These are phyloP conservation scores for Aquilaria sinensis DNA, from an alignment of 345 rosid genomes.

Conservation along the genomic window DNA sequence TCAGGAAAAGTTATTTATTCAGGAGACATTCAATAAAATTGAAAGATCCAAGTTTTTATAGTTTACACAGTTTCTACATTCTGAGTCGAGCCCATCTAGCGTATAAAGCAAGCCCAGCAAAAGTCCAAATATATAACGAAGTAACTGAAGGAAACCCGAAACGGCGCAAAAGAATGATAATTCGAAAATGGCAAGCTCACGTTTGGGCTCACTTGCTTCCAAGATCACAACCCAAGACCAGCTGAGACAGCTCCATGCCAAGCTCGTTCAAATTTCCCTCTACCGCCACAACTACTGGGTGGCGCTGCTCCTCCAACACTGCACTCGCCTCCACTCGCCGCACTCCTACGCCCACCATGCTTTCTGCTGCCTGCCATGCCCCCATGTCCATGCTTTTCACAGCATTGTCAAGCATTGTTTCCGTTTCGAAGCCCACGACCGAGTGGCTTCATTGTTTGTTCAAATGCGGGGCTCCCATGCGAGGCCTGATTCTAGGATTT, in stretches of 20 bases:
- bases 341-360: conserved; percentile 17
- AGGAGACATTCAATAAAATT: no score
- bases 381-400: conserved; percentile 15
- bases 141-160: no score
- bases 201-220: conserved; percentile 16
- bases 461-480: conserved; percentile 12
- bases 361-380: conserved; percentile 15
- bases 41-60: no score
- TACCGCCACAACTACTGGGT: conserved; percentile 25
- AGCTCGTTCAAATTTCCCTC: conserved; percentile 27
- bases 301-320: conserved; percentile 20
- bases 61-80: no score
- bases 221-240: conserved; percentile 13
- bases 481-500: conserved; percentile 22
- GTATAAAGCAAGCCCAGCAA: no score
- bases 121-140: no score
- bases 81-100: no score
- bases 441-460: conserved; percentile 19
- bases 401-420: conserved; percentile 24
- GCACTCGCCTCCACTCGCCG: conserved; percentile 31
- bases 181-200: conserved; percentile 9
- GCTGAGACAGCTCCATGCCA: conserved; percentile 30
- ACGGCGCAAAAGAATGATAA: neutral
- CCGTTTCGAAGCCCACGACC: conserved; percentile 13
- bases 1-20: no score